Percentiles rank a stretch among this genome's conserved stretches.
These are phyloP conservation scores for Naganishia liquefaciens DNA, from an alignment of 1,284 basidiomycete genomes.

Conservation along the genomic window DNA sequence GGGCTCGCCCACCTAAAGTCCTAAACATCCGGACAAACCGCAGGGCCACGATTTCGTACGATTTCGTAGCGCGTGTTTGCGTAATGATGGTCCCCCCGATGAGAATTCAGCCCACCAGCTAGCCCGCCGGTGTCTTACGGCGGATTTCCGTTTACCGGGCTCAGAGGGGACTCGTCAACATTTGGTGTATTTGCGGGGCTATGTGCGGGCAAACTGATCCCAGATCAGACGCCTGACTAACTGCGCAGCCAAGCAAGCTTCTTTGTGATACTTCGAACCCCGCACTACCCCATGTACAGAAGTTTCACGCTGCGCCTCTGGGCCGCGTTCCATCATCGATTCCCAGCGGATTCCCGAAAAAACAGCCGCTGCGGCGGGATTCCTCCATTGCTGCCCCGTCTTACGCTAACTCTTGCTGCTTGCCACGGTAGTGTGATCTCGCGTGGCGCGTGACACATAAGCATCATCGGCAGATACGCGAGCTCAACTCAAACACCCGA, in stretches of 20 bases:
- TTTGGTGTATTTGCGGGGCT: background rate
- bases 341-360: background rate
- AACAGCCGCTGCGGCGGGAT: background rate
- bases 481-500: background rate
- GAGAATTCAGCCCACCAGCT: conserved; percentile 7
- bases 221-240: conserved; percentile 22
- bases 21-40: conserved; percentile 16
- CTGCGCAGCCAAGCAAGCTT: conserved; percentile 12
- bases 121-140: conserved; percentile 2
- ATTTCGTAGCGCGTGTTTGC: background rate
- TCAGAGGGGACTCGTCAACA: conserved; percentile 11
- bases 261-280: background rate
- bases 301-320: background rate
- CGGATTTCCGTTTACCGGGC: conserved; percentile 8
- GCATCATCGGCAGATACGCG: background rate
- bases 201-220: background rate
- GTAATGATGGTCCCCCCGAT: conserved; percentile 14
- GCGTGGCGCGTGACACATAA: background rate
- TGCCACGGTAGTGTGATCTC: background rate
- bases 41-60: too few relatives aligned
- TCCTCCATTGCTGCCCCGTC: background rate
- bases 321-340: background rate
- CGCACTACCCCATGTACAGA: background rate
- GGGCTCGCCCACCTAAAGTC: conserved; percentile 25
- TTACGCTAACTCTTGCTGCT: too few relatives aligned